A percentile compares a stretch with the other conserved stretches of the same genome.
Evolutionary conservation across 257 asterid species (phyloP).

Genomic region (Solanum pimpinellifolium): DNA sequence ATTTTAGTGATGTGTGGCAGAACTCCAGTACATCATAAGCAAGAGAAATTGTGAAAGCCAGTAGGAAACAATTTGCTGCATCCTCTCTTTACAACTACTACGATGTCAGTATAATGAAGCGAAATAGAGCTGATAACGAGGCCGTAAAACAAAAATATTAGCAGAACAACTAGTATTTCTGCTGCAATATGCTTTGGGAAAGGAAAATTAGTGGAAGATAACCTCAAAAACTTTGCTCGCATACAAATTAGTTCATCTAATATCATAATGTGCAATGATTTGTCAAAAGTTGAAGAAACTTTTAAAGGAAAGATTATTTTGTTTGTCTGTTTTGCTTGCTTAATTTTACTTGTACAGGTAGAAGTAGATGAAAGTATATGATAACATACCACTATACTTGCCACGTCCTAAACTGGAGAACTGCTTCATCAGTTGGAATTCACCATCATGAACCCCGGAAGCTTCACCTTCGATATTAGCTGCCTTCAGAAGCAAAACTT

Average conservation of each 20-base stretch:
- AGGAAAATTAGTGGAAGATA: neutral
- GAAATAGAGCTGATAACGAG: neutral
- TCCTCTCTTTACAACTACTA: neutral
- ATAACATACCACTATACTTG: constrained; percentile 52
- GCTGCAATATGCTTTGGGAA: neutral
- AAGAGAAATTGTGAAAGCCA: neutral
- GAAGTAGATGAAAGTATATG: neutral
- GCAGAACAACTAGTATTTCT: neutral
- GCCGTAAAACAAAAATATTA: neutral
- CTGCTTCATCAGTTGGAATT: constrained; percentile 59
- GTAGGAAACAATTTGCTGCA: neutral
- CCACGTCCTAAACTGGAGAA: constrained; percentile 43
- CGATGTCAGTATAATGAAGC: neutral
- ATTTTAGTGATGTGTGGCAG: neutral
- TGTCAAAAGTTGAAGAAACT: neutral
- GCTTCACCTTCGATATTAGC: constrained; percentile 63
- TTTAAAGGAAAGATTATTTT: neutral
- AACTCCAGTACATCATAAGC: neutral
- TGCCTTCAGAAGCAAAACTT: constrained; percentile 38
- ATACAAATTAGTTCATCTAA: neutral
- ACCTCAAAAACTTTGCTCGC: neutral
- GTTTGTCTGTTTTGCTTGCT: neutral
- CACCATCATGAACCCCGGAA: constrained; percentile 62
- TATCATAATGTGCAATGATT: neutral
- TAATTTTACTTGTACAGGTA: neutral